These are phyloP conservation scores for Coemansia sp. DNA, from an alignment of 192 early-diverging fungal genomes.

Conservation along the genomic window DNA sequence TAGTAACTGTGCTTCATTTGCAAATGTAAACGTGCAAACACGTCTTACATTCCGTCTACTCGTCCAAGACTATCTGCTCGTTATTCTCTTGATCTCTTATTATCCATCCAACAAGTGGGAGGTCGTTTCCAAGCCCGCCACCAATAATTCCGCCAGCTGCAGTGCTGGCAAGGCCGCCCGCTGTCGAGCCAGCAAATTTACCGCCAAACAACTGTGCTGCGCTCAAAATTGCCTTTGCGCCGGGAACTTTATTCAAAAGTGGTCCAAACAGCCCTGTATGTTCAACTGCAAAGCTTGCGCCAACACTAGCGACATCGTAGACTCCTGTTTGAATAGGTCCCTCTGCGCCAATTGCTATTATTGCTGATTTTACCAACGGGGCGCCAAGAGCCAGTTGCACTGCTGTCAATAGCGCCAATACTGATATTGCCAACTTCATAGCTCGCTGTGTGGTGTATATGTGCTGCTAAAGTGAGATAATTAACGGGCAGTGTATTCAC, in stretches of 20 bases:
- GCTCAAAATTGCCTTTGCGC: constrained; percentile 25
- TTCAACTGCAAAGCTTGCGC: constrained; percentile 44
- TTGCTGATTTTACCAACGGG: constrained; percentile 37
- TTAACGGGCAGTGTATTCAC: neutral
- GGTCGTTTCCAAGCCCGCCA: constrained; percentile 28
- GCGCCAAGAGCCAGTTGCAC: constrained; percentile 20
- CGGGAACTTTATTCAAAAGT: constrained; percentile 35
- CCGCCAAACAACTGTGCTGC: constrained; percentile 42
- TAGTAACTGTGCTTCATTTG: neutral
- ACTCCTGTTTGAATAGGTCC: constrained; percentile 28
- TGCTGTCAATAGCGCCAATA: constrained; percentile 18
- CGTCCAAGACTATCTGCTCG: neutral
- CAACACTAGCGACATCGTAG: constrained; percentile 42
- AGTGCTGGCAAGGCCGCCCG: constrained; percentile 33
- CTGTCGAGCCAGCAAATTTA: constrained; percentile 43
- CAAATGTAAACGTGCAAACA: neutral
- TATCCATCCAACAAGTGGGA: constrained; percentile 45
- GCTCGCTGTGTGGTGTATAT: neutral
- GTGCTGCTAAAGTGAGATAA: neutral
- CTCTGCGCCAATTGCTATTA: constrained; percentile 28
- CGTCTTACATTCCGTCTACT: neutral
- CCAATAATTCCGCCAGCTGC: constrained; percentile 29
- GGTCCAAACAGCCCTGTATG: constrained; percentile 41
- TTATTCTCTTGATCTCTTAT: constrained; percentile 28
- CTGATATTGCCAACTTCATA: constrained; percentile 14